Evolutionary conservation across 768 basidiomycete species (phyloP), one percentile per base, ranked within the genome.

Genomic region (Termitomyces sp.): DNA sequence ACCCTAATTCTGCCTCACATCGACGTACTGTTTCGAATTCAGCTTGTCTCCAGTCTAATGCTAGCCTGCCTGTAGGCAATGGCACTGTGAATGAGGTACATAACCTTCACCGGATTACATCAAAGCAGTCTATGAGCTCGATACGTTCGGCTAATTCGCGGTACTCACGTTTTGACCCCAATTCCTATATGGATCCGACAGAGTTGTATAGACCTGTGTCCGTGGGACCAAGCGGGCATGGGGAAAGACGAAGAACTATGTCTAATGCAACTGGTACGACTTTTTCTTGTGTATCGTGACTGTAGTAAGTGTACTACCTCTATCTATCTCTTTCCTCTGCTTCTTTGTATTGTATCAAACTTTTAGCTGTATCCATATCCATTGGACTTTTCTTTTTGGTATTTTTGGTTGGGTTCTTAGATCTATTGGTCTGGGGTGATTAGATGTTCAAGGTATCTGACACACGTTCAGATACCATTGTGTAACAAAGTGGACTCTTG

Each of bases 61-160:
- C 5, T 44, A 28, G 42, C 30, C 10, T 40, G n/a, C 5, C 55
- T 51, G 19, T 8, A 15, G 44, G 8, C 2, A 19, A 45, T 15
- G 28, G 28, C 6, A 45, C 11, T 19, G 43, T 6, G 26, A 43
- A 57, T 8, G 48, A 19, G 17, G 48, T 7, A 26, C 40, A 55
- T 15, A 19, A 35, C 14, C 50, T 60, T 26, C 37, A 53, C 22
- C 59, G 56, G 9, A 42, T 52, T 5, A 11, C 53, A 11, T 60
- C 59, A 5, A 58, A 55, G 26, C 54, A 48, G 30, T 60, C 59
- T 9, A 58, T 55, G 44, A 45, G 17, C 3, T 60, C 59, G 15
- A 19, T 45, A 2, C 45, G 40, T 37, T 60, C 59, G 21, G 51
- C 45, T 7, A 47, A 47, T 37, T 60, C 59, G 9, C 54, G 50